phyloP scores from a whole-genome alignment of 176 grass and related monocot species.

The maize (Zea mays) region Zm-B73-REFERENCE-NAM-5.0 NC_050096.1:55831501-55832000 shows the following conservation, averaged over 20 bases:
- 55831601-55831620: conserved; percentile 41
- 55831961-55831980: conserved; percentile 54
- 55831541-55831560: not conserved
- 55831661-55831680: conserved; percentile 52
- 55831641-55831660: conserved; percentile 43
- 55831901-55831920: conserved; percentile 84
- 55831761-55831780: conserved; percentile 49
- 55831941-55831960: conserved; percentile 52
- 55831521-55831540: conserved; percentile 28
- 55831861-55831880: conserved; percentile 62
- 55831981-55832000: conserved; percentile 53
- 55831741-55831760: conserved; percentile 59
- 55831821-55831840: conserved; percentile 24
- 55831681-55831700: conserved; percentile 89
- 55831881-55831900: conserved; percentile 69
- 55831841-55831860: conserved; percentile 53
- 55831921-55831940: conserved; percentile 67
- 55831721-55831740: conserved; percentile 69
- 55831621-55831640: conserved; percentile 49
- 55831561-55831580: conserved; percentile 39
- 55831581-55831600: conserved; percentile 38
- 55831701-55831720: conserved; percentile 60
- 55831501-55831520: conserved; percentile 23
- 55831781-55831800: conserved; percentile 35
- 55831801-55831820: conserved; percentile 51